Conservation (phyloP, 768 basidiomycete species). For the Hortiboletus campestris region DNA sequence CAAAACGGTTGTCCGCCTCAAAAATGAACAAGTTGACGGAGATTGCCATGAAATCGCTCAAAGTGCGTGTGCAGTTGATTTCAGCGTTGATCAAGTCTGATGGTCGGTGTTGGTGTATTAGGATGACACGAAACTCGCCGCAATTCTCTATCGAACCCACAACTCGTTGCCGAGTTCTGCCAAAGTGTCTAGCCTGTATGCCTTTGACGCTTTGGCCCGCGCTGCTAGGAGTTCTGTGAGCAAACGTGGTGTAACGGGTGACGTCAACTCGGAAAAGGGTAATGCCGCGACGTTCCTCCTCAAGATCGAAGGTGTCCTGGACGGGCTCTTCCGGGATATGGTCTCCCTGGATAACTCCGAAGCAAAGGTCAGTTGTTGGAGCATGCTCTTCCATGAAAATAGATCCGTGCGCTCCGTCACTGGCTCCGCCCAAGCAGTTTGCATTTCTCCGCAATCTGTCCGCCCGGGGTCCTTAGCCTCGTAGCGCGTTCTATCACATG, state of each 20-base stretch:
- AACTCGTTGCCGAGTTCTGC: constrained; percentile 63
- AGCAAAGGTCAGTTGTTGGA: constrained; percentile 73
- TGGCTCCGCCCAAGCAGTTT: constrained; percentile 10
- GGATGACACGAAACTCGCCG: constrained; percentile 86
- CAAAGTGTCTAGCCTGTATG: constrained; percentile 89
- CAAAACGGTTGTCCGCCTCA: constrained; percentile 82
- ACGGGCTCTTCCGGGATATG: constrained; percentile 88
- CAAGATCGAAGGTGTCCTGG: constrained; percentile 88
- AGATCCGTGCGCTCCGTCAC: neutral
- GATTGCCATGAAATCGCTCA: constrained; percentile 71
- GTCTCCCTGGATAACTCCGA: constrained; percentile 60
- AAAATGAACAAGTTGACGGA: constrained; percentile 80
- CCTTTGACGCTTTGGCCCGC: constrained; percentile 89
- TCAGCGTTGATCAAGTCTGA: neutral
- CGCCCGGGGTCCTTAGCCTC: constrained; percentile 1
- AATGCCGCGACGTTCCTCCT: constrained; percentile 81
- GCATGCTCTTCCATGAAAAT: constrained; percentile 6
- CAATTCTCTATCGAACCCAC: constrained; percentile 86
- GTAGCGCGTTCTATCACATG: constrained; percentile 26
- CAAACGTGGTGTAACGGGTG: constrained; percentile 61
- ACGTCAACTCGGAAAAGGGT: constrained; percentile 55
- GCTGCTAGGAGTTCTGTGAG: constrained; percentile 68
- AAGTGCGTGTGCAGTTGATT: constrained; percentile 46
- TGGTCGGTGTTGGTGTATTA: constrained; percentile 31
- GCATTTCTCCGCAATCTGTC: constrained; percentile 4